Evolutionary conservation across 495 filamentous ascomycete genomes (phyloP), one percentile per base, ranked within the genome.

Genomic region (Podospora sp.): DNA sequence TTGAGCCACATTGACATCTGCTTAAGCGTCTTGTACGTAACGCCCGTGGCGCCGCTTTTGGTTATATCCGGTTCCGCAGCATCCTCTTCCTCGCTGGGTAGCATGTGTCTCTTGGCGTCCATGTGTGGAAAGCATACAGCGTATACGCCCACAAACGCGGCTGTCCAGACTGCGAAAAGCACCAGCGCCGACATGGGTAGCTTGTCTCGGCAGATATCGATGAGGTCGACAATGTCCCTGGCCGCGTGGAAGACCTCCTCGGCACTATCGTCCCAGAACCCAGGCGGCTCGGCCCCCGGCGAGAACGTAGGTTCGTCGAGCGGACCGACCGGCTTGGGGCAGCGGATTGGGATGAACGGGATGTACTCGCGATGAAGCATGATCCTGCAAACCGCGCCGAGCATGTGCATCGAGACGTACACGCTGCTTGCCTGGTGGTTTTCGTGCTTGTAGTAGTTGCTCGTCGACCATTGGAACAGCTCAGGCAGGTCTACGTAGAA

Each of bases 311-410:
- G 91, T 53, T 86, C 84, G 70, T 94, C 92, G 20, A 93, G 75
- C 0, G 92, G 92, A 0, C 92, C 92, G 24, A 85, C 73, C 0
- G 92, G 91, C 67, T 85, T 86, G 24, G 78, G 74, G 77, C 89
- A 92, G 2, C 86, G 87, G 21, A 93, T 76, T 8, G 93, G 90
- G 18, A 97, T 84, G 73, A 94, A 95, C 0, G 92, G 91, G 27
- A 96, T 83, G 72, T 92, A 94, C 71, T 93, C 88, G 65, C 92
- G 85, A 75, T 95, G 90, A 24, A 96, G 82, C 72, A 92, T 88
- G 62, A 97, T 92, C 40, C 86, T 82, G 65, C 90, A 94, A 7
- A 96, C 80, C 35, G 89, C 88, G 69, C 90, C 89, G 6, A 92
- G 87, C 67, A 91, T 88, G 71, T 97, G 92, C 76, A 95, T 83